phyloP scores from a whole-genome alignment of 1,284 basidiomycete genomes.

The Sanghuangporus baumii region DNA sequence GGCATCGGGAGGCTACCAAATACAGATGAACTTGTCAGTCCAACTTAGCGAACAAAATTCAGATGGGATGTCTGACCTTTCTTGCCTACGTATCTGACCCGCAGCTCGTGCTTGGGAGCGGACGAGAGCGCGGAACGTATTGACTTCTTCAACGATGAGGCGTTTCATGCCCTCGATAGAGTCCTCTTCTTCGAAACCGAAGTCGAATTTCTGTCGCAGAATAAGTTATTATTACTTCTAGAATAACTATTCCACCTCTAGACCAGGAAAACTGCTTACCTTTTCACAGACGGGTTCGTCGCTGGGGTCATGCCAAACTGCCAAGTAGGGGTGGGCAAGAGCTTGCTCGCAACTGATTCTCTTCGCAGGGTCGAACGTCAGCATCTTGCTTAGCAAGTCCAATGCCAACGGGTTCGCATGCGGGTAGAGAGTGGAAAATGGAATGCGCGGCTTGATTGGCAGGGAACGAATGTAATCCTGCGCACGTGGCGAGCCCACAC shows the following conservation, averaged over 20 bases:
- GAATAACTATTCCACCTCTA: conserved; percentile 18
- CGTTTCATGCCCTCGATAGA: conserved; percentile 96
- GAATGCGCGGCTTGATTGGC: conserved; percentile 92
- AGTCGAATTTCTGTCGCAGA: conserved; percentile 78
- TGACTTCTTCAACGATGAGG: conserved; percentile 92
- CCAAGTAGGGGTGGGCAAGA: conserved; percentile 88
- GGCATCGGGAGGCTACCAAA: conserved; percentile 63
- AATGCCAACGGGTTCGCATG: conserved; percentile 91
- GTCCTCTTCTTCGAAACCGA: conserved; percentile 96
- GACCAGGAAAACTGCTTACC: conserved; percentile 32
- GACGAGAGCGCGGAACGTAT: conserved; percentile 82
- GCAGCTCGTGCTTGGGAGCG: conserved; percentile 68
- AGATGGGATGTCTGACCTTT: conserved; percentile 44
- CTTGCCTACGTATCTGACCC: conserved; percentile 64
- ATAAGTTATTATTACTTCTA: neutral
- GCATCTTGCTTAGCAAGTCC: conserved; percentile 86
- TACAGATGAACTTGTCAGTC: neutral
- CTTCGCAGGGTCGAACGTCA: conserved; percentile 95
- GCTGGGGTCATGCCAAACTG: conserved; percentile 93
- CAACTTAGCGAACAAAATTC: neutral
- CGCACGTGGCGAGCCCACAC: conserved; percentile 89
- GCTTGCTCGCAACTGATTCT: conserved; percentile 96
- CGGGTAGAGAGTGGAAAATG: conserved; percentile 89
- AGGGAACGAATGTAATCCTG: conserved; percentile 98
- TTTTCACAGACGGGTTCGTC: conserved; percentile 81